phyloP scores from a whole-genome alignment of 1,284 basidiomycete species.

The Ceratobasidium sp. region DNA sequence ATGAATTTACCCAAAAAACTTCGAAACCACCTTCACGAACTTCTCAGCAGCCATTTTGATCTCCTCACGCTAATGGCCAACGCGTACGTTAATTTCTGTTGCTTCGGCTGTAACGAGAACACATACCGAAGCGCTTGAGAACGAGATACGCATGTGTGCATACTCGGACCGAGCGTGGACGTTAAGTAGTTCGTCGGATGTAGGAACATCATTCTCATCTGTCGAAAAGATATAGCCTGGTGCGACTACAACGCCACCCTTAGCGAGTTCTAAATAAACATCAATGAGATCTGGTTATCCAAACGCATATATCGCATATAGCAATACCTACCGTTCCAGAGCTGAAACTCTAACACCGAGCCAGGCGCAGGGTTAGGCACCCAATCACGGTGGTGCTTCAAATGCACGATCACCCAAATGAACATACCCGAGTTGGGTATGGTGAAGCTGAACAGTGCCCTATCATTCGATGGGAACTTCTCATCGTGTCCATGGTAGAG shows the following conservation, averaged over 20 bases:
- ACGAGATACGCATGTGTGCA: constrained; percentile 72
- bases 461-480: constrained; percentile 56
- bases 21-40: constrained; percentile 54
- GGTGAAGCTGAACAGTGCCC: constrained; percentile 70
- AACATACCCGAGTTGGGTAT: constrained; percentile 78
- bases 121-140: constrained; percentile 66
- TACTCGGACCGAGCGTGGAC: constrained; percentile 44
- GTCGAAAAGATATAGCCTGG: constrained; percentile 71
- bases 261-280: constrained; percentile 58
- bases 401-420: constrained; percentile 73
- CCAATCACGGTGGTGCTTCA: constrained; percentile 64
- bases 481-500: constrained; percentile 55
- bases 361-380: constrained; percentile 52
- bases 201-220: constrained; percentile 44
- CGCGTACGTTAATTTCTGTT: not conserved
- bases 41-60: constrained; percentile 61
- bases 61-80: constrained; percentile 53
- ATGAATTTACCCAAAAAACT: constrained; percentile 43
- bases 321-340: constrained; percentile 57
- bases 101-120: not conserved
- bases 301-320: not conserved
- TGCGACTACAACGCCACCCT: constrained; percentile 67
- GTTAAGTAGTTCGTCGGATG: not conserved
- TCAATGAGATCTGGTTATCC: no score
- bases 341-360: constrained; percentile 63